Evolutionary conservation across 2,329 filamentous ascomycete species (phyloP).

Genomic region (Corinectria fuckeliana): DNA sequence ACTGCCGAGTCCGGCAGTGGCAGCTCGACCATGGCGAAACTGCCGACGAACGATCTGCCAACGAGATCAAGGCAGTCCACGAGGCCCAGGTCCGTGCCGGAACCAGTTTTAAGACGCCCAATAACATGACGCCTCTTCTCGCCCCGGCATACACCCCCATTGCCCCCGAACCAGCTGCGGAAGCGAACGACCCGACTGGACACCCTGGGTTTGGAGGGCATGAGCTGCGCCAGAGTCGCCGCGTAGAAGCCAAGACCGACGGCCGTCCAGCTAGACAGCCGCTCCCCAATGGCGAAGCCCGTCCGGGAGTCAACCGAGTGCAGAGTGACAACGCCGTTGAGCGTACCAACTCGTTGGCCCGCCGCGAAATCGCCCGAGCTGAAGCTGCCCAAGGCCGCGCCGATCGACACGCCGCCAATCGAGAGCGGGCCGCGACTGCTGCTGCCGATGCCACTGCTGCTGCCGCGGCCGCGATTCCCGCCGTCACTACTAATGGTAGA

Average conservation of each 20-base stretch:
- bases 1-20: conserved; percentile 65
- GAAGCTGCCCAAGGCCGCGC: conserved; percentile 59
- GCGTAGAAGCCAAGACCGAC: conserved; percentile 44
- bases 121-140: conserved; percentile 33
- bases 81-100: conserved; percentile 56
- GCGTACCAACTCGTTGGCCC: conserved; percentile 56
- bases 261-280: conserved; percentile 39
- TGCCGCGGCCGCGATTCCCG: conserved; percentile 37
- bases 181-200: conserved; percentile 24
- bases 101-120: conserved; percentile 38
- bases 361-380: conserved; percentile 58
- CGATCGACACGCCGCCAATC: conserved; percentile 54
- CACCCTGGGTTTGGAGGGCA: conserved; percentile 40
- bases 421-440: conserved; percentile 46
- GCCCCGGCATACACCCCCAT: conserved; percentile 28
- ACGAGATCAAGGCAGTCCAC: conserved; percentile 59
- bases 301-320: conserved; percentile 24
- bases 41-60: conserved; percentile 53
- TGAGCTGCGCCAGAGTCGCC: conserved; percentile 53
- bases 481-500: conserved; percentile 36
- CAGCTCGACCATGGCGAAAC: conserved; percentile 63
- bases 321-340: conserved; percentile 47
- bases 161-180: conserved; percentile 25
- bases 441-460: conserved; percentile 42
- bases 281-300: conserved; percentile 30